Base-by-base conservation (phyloP, 73 alveolate genomes). In the Breviolum minutum region DNA sequence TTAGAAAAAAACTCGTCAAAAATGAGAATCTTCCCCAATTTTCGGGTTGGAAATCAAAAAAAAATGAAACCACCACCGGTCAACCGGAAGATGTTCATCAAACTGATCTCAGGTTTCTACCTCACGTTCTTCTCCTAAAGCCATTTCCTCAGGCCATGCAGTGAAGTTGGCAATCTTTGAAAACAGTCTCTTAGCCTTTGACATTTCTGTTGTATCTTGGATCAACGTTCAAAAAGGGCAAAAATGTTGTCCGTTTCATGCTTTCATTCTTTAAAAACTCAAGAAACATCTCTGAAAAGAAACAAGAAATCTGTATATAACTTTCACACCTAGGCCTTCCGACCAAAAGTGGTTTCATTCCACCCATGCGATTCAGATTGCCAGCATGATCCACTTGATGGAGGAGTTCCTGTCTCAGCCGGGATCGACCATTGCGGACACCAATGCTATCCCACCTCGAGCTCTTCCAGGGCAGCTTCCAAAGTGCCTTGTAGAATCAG, bases 381-480 rank as follows among this genome's bases (percentile, higher is more conserved):
- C 97, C 97, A 80, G 97, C 97, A 71, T 89, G 96, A 24, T 89
- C 96, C 87, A 89, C 96, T 40, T 89, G 96, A 60, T 89, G 96
- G 63, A 89, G 87, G 74, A 89, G 86, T 48, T 89, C 96, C 96
- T 89, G 87, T 40, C 54, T 40, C 54, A 40, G 54, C 54, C 3
- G 54, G 54, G 54, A 40, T 17, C 48, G 26, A 10, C 64, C 26
- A 29, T 8, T n/a, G 4, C n/a, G 66, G 32, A 1, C 29, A 17
- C 30, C 64, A n/a, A n/a, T n/a, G 69, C 54, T 68, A 17, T 24
- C n/a, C 30, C 11, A 87, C 95, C 95, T 88, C 95, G 27, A 88
- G 68, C 95, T 88, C 95, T 48, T 88, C 95, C 95, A 88, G 60
- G 24, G 95, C 95, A 9, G 95, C 95, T n/a, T 88, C 62, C 22